Evolutionary conservation across 768 basidiomycete genomes (phyloP).

Genomic region (Exidia glandulosa): DNA sequence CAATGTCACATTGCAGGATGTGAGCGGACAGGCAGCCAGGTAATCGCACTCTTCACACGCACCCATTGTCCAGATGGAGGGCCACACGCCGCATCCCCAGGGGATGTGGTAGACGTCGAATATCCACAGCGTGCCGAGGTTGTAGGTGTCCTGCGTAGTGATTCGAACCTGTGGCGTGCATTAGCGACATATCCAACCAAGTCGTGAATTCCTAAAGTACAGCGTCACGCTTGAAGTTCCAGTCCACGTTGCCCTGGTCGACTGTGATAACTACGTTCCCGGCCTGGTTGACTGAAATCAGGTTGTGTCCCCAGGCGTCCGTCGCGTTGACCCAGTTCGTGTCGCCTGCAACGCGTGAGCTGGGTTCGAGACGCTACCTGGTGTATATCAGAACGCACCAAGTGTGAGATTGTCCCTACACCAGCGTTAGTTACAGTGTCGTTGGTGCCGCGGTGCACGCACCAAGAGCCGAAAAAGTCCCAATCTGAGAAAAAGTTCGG

Average conservation of each 20-base stretch:
- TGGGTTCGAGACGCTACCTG: conserved; percentile 11
- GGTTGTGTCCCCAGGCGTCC: not conserved
- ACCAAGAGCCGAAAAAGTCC: conserved; percentile 7
- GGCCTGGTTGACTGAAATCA: not conserved
- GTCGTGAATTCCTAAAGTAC: not conserved
- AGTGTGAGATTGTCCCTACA: not conserved
- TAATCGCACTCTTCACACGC: conserved; percentile 15
- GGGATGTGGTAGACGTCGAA: not conserved
- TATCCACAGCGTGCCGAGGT: not conserved
- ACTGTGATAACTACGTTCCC: not conserved
- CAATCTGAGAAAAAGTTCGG: conserved; percentile 16
- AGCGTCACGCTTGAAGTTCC: not conserved
- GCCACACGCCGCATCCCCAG: conserved; percentile 13
- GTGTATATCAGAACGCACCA: not conserved
- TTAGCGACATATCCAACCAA: not conserved
- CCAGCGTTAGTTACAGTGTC: no score
- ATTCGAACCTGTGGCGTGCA: not conserved
- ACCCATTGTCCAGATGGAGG: conserved; percentile 24
- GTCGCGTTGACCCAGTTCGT: not conserved
- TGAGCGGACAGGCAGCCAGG: not conserved
- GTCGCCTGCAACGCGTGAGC: not conserved
- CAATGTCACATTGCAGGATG: not conserved
- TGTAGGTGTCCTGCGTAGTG: not conserved
- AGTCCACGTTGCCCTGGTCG: not conserved
- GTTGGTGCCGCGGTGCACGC: not conserved